phyloP scores from a whole-genome alignment of 1,284 basidiomycete genomes.

The Marasmius tenuissimus region DNA sequence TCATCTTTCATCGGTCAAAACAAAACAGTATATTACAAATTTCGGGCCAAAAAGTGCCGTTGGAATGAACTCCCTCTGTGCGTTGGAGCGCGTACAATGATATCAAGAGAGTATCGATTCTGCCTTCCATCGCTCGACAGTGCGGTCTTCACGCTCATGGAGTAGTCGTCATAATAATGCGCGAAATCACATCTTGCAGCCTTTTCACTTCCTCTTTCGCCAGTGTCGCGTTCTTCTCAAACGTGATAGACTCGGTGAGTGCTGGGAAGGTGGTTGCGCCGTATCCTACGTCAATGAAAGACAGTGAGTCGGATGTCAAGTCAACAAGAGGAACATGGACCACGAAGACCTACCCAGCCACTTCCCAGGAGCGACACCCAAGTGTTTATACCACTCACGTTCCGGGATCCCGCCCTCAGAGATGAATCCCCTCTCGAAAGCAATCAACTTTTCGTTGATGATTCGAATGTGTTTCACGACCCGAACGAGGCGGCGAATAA shows the following conservation, averaged over 20 bases:
- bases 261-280: slow-evolving; percentile 66
- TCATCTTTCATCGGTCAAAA: too few relatives aligned
- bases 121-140: too few relatives aligned
- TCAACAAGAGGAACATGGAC: not conserved
- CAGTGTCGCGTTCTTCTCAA: slow-evolving; percentile 43
- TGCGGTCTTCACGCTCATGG: too few relatives aligned
- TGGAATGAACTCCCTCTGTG: too few relatives aligned
- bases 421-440: slow-evolving; percentile 87
- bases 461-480: slow-evolving; percentile 61
- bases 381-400: slow-evolving; percentile 82
- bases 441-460: slow-evolving; percentile 71
- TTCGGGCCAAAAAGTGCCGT: too few relatives aligned
- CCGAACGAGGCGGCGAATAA: slow-evolving; percentile 45
- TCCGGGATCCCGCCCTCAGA: slow-evolving; percentile 72
- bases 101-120: too few relatives aligned
- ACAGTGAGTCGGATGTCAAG: not conserved
- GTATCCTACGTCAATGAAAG: slow-evolving; percentile 38
- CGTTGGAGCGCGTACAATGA: not conserved
- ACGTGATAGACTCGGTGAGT: slow-evolving; percentile 58
- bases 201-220: slow-evolving; percentile 51
- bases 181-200: slow-evolving; percentile 39
- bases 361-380: slow-evolving; percentile 87
- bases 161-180: slow-evolving; percentile 28
- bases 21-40: too few relatives aligned
- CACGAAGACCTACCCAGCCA: slow-evolving; percentile 66